A percentile compares a stretch with the other conserved stretches of the same genome.
These are phyloP conservation scores for Phytophthora vignae DNA, from an alignment of 352 stramenopile genomes.

Conservation along the genomic window DNA sequence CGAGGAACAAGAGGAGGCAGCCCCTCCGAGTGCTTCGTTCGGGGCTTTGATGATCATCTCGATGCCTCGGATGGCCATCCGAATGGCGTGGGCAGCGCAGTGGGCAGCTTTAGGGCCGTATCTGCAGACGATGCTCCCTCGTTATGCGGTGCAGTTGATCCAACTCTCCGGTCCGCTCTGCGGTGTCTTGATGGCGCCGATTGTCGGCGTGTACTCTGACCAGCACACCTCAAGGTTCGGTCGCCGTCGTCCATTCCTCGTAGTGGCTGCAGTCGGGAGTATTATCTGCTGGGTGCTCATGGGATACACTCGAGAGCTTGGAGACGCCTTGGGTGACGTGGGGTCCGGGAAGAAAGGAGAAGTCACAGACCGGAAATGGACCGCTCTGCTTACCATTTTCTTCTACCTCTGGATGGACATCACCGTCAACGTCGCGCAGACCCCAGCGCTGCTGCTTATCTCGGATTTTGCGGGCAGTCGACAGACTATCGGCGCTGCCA, in stretches of 20 bases:
- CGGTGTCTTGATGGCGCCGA: slow-evolving; percentile 58
- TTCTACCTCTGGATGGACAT: slow-evolving; percentile 79
- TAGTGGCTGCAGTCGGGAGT: slow-evolving; percentile 41
- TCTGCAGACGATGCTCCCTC: slow-evolving; percentile 54
- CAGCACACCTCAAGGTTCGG: slow-evolving; percentile 43
- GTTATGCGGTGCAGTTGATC: slow-evolving; percentile 59
- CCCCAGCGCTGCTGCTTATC: slow-evolving; percentile 54
- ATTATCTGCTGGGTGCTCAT: slow-evolving; percentile 63
- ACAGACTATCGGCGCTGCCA: slow-evolving; percentile 52
- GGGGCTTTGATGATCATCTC: slow-evolving; percentile 53
- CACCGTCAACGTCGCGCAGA: slow-evolving; percentile 62
- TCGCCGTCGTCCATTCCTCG: slow-evolving; percentile 51
- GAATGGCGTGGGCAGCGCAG: slow-evolving; percentile 69
- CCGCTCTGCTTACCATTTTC: slow-evolving; percentile 55
- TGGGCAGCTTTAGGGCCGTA: slow-evolving; percentile 68
- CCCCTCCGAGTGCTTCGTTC: slow-evolving; percentile 30
- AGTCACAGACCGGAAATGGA: slow-evolving; percentile 53
- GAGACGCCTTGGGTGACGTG: slow-evolving; percentile 52
- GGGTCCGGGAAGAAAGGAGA: slow-evolving; percentile 35
- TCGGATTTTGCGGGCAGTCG: slow-evolving; percentile 64
- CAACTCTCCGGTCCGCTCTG: slow-evolving; percentile 60
- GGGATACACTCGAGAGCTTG: slow-evolving; percentile 58
- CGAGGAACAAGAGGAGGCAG: slow-evolving; percentile 17
- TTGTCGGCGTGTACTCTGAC: slow-evolving; percentile 57
- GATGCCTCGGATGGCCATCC: slow-evolving; percentile 61